Evolutionary conservation across 1,284 basidiomycete species (phyloP).

Genomic region (Clitocybe nebularis): DNA sequence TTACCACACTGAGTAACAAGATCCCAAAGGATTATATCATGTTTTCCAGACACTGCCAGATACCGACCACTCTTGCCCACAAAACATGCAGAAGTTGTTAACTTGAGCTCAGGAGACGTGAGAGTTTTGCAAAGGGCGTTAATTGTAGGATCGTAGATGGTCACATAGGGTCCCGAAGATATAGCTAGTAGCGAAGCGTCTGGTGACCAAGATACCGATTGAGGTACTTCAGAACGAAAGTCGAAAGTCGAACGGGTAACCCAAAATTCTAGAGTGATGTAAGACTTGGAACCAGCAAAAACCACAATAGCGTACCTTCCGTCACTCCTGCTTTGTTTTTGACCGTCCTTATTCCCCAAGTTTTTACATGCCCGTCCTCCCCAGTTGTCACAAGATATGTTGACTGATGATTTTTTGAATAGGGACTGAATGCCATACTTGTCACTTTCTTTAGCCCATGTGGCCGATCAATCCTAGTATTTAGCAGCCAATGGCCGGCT

Average conservation of each 20-base stretch:
- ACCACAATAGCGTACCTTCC: conserved; percentile 59
- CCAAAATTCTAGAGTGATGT: conserved; percentile 78
- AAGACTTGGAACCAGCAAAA: no score
- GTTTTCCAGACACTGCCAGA: conserved; percentile 49
- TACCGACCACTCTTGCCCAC: conserved; percentile 63
- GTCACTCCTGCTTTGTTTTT: conserved; percentile 38
- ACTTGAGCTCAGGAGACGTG: conserved; percentile 49
- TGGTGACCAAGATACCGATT: conserved; percentile 72
- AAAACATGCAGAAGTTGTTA: conserved; percentile 51
- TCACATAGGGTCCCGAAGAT: conserved; percentile 64
- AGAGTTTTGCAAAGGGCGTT: conserved; percentile 68
- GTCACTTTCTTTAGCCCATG: conserved; percentile 71
- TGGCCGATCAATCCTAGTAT: conserved; percentile 89
- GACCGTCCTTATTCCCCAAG: conserved; percentile 58
- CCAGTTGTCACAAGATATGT: conserved; percentile 61
- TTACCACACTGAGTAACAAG: conserved; percentile 67
- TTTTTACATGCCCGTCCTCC: conserved; percentile 65
- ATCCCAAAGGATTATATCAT: conserved; percentile 77
- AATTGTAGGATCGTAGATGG: conserved; percentile 74
- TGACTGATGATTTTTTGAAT: conserved; percentile 23
- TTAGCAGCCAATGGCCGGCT: conserved; percentile 62
- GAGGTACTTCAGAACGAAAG: conserved; percentile 68
- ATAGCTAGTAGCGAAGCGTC: conserved; percentile 88
- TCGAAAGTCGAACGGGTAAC: conserved; percentile 65
- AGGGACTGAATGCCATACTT: conserved; percentile 66